Conservation (phyloP, 345 rosid genomes). For the Populus euphratica region DNA sequence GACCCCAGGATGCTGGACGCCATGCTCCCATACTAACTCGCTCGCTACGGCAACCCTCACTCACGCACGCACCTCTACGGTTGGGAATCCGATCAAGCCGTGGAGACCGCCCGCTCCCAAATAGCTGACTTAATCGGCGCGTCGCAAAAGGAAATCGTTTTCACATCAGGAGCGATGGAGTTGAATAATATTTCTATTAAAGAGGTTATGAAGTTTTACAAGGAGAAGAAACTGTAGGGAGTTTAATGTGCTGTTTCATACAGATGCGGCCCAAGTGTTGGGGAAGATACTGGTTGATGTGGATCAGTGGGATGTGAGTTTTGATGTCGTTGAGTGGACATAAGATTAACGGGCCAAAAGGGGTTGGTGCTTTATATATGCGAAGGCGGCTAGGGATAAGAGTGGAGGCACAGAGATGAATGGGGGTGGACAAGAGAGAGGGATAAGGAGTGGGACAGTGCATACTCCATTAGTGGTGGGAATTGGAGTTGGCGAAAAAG, state of each 20-base stretch:
- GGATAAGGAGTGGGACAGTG: constrained; percentile 87
- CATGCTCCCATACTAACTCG: constrained; percentile 67
- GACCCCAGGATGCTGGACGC: constrained; percentile 89
- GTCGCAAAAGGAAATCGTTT: constrained; percentile 81
- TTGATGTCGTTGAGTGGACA: constrained; percentile 94
- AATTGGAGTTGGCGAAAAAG: constrained; percentile 74
- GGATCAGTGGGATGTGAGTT: constrained; percentile 79
- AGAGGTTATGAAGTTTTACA: constrained; percentile 93
- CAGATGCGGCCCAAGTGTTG: constrained; percentile 91
- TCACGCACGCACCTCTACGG: constrained; percentile 95
- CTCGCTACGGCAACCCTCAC: constrained; percentile 86
- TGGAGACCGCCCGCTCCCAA: constrained; percentile 71
- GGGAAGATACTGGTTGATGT: constrained; percentile 93
- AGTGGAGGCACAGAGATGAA: constrained; percentile 80
- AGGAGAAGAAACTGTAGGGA: constrained; percentile 89
- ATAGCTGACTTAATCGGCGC: constrained; percentile 75
- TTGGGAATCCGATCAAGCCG: constrained; percentile 93
- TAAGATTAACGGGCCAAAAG: constrained; percentile 89
- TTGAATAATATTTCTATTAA: constrained; percentile 80
- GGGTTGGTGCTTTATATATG: constrained; percentile 85
- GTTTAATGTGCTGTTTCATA: constrained; percentile 72
- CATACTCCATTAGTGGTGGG: constrained; percentile 74
- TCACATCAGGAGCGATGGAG: constrained; percentile 96
- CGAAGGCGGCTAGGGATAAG: constrained; percentile 79
- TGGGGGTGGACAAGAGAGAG: constrained; percentile 99